These are phyloP conservation scores for Spizellomyces punctatus DNA, from an alignment of 192 early-diverging fungal species.

Conservation along the genomic window DNA sequence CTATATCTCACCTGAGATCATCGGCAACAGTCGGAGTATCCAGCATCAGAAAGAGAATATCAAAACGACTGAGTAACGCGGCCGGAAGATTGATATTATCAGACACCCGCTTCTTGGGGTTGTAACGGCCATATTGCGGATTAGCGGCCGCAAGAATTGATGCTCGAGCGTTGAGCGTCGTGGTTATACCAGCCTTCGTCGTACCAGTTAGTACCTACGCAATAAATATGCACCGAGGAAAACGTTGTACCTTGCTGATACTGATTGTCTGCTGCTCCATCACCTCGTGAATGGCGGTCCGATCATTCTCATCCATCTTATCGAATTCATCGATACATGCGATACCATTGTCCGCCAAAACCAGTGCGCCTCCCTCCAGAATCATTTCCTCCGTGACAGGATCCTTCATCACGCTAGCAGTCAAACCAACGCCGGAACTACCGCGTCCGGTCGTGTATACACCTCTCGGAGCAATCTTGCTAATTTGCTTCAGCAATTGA, in stretches of 20 bases:
- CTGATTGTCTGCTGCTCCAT: conserved; percentile 99
- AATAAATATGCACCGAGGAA: neutral
- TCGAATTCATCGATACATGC: conserved; percentile 99
- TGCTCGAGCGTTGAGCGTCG: conserved; percentile 92
- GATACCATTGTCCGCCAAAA: conserved; percentile 96
- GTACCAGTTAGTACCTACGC: neutral
- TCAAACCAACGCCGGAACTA: conserved; percentile 93
- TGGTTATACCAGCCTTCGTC: conserved; percentile 87
- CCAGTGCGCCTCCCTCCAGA: conserved; percentile 95
- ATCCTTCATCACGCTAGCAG: conserved; percentile 92
- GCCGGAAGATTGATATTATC: conserved; percentile 98
- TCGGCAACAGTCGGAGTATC: conserved; percentile 80
- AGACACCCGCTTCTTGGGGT: conserved; percentile 57
- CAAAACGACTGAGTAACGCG: conserved; percentile 90
- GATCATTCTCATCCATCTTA: conserved; percentile 97
- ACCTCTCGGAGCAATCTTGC: conserved; percentile 91
- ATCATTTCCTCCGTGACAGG: conserved; percentile 94
- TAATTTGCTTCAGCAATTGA: conserved; percentile 92
- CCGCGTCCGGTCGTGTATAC: conserved; percentile 97
- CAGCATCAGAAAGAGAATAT: conserved; percentile 88
- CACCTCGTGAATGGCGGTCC: conserved; percentile 98
- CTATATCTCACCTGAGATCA: conserved; percentile 55
- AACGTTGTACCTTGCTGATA: conserved; percentile 72
- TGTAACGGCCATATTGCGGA: conserved; percentile 95
- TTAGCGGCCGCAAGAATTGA: conserved; percentile 97